These are phyloP conservation scores for Chlamydomonas eustigma DNA, from an alignment of 139 green algal species.

Conservation along the genomic window DNA sequence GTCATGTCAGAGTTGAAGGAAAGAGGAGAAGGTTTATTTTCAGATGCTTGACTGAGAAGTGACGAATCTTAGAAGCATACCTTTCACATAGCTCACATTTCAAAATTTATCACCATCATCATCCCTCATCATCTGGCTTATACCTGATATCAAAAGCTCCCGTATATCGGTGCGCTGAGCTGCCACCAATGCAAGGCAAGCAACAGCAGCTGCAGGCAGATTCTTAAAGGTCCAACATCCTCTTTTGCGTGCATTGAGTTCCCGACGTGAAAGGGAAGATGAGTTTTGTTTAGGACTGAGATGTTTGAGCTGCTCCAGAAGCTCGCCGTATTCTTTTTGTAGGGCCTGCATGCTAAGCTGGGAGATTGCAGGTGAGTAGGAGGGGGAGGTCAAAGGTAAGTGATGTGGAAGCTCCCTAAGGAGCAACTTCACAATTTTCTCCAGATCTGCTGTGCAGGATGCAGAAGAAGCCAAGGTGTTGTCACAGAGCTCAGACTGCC, in stretches of 20 bases:
- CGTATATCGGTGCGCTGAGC: no score
- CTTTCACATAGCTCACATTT: neutral
- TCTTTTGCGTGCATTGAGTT: no score
- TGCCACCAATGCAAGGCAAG: no score
- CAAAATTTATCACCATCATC: neutral
- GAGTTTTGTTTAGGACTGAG: no score
- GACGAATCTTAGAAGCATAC: neutral
- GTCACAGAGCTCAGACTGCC: neutral
- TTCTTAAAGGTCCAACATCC: no score
- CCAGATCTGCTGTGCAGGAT: neutral
- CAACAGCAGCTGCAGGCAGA: no score
- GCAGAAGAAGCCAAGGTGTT: neutral
- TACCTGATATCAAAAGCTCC: neutral
- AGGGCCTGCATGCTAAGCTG: neutral
- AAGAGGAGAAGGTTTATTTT: neutral
- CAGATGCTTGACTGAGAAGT: neutral
- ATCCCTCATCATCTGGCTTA: neutral
- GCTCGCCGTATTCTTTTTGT: neutral
- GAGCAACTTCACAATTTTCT: neutral
- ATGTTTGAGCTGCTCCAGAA: no score
- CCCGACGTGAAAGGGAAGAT: no score
- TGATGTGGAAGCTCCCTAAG: neutral
- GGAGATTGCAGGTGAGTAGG: neutral
- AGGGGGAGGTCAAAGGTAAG: neutral
- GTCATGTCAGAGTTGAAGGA: neutral